Base-by-base conservation (phyloP, 2,329 filamentous ascomycete species). In the Sarocladium kiliense region DNA sequence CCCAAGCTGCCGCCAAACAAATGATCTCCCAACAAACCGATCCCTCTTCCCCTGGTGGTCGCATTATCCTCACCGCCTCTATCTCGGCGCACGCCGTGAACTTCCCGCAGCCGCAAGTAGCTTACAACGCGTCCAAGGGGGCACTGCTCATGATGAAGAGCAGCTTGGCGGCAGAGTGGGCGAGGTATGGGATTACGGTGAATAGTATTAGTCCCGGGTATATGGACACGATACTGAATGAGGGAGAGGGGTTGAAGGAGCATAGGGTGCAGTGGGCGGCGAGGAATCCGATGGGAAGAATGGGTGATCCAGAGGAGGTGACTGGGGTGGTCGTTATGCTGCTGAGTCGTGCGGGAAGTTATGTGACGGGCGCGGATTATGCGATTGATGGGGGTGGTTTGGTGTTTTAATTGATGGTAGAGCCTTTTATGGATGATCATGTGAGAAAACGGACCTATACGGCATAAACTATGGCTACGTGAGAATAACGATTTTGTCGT, bases 141-240 rank as follows among this genome's bases (percentile, higher is more conserved):
- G 86, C 81, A 0, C 68, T 91, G 1, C 61, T 87, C 27, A 79
- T 81, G 53, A 66, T 91, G 60, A 84, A 82, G 51, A 81, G 78
- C 59, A 84, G 77, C 34, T 69, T 91, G 16, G 88, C 87, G 0
- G 86, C 84, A 0, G 88, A 92, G 68, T 91, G 87, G 88, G 85
- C 84, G 1, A 70, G 74, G 1, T 78, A 86, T 64, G 88, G 88
- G 0, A 88, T 92, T 58, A 71, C 85, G 2, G 84, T 88, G 4
- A 91, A 92, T 61, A 81, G 76, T 18, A 76, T 92, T 44, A 84
- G 78, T 37, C 88, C 88, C 0, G 88, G 88, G 0, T 91, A 91
- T 62, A 89, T 91, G 83, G 87, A 89, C 62, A 90, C 87, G 0
- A 80, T 89, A 12, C 69, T 91, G 49, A 91, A 90, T 63, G 84